Base-by-base conservation (phyloP, 352 stramenopile species). In the Globisporangium acanthophoron region DNA sequence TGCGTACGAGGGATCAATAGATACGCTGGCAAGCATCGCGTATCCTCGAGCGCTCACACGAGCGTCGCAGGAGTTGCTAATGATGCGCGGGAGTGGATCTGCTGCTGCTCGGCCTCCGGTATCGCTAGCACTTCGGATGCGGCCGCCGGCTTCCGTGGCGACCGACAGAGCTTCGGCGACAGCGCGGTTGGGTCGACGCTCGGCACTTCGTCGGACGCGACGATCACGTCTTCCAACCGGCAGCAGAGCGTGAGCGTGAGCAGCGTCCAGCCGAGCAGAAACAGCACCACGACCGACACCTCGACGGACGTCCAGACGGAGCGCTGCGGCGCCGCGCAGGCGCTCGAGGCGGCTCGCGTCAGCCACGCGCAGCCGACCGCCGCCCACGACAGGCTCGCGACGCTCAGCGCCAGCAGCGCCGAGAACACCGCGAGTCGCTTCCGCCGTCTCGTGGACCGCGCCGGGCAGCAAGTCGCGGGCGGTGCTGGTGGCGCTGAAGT, bases 221-320 rank as follows among this genome's bases (percentile, higher is more conserved):
- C 52, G 43, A 88, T 67, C 18, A 86, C 75, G 54, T 74, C 66
- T 53, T 88, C 78, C 16, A 84, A 53, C 9, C 78, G 75, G 52
- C 78, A 88, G 62, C 78, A 88, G 31, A 71, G 61, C 29, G 76
- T 86, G 9, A 69, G 66, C 2, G 68, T 58, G 6, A 88, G 46
- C 11, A 88, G 44, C 33, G 71, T 45, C 33, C 52, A 57, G 39
- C 71, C 73, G 16, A 77, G 51, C 4, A 66, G 55, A 33, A 83
- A 58, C 37, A 86, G 54, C 54, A 75, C 55, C 1, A 43, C 65
- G 8, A 74, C 65, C 27, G 63, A 73, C 53, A 67, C 52, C 20
- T 60, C 39, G 37, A 66, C 49, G 21, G 65, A 59, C 11, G 20
- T 35, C 5, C 63, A n/a, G 40, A 45, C 18, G 46, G 16, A 48